Percentiles rank a stretch among this genome's conserved stretches.
These are phyloP conservation scores for Lentinula lateritia DNA, from an alignment of 768 basidiomycete genomes.

Conservation along the genomic window DNA sequence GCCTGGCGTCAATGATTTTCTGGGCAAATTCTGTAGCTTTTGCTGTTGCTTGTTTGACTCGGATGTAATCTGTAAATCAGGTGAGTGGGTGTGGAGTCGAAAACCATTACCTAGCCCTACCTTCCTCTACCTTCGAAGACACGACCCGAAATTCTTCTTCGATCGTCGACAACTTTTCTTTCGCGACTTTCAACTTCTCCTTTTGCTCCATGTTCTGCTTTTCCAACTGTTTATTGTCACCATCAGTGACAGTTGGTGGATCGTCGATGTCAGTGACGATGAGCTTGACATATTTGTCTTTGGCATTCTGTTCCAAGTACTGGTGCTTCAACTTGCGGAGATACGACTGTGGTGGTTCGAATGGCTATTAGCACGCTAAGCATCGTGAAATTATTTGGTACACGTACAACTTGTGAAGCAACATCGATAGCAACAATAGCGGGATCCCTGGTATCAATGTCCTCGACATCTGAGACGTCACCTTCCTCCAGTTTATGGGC, in stretches of 20 bases:
- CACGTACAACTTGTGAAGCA: constrained; percentile 53
- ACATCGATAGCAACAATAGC: constrained; percentile 54
- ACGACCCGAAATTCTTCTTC: constrained; percentile 57
- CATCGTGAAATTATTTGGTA: neutral
- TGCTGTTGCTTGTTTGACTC: constrained; percentile 44
- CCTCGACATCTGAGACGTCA: constrained; percentile 30
- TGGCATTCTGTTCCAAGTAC: constrained; percentile 87
- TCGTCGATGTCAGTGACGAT: constrained; percentile 85
- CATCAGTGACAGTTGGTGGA: constrained; percentile 71
- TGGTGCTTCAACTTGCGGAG: constrained; percentile 83
- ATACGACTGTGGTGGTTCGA: constrained; percentile 48
- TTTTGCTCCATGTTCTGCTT: constrained; percentile 68
- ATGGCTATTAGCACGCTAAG: neutral
- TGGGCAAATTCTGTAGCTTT: constrained; percentile 60
- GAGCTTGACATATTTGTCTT: constrained; percentile 80
- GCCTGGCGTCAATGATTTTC: constrained; percentile 78
- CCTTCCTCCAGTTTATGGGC: constrained; percentile 29
- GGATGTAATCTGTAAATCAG: constrained; percentile 46
- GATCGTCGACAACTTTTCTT: constrained; percentile 55
- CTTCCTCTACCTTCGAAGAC: constrained; percentile 66
- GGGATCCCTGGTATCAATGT: constrained; percentile 40
- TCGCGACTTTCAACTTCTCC: constrained; percentile 55
- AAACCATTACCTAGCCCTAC: constrained; percentile 22
- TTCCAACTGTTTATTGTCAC: constrained; percentile 68
- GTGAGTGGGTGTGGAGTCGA: neutral